Evolutionary conservation across 139 green algal species (phyloP), one percentile per base, ranked within the genome.

Genomic region (Chlorella sp.): DNA sequence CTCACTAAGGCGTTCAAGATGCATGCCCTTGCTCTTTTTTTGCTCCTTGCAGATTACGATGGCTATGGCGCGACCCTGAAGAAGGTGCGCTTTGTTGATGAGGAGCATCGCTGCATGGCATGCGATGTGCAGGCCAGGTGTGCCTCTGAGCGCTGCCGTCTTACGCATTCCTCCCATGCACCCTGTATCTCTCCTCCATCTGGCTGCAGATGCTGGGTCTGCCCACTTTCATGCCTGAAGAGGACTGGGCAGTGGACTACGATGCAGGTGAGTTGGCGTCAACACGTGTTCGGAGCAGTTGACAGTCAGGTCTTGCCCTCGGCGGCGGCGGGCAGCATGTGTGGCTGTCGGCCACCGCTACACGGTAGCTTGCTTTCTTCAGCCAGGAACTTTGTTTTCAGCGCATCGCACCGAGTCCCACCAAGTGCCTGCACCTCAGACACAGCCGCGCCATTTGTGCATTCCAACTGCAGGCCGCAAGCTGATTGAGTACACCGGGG

Each of bases 201-300:
- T 63, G 32, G 39, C 28, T 17, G 34, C 55, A 84, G 74, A 38
- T 84, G 64, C 67, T 80, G 56, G 74, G 84, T 57, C 79, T 88
- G 60, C 89, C 82, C 32, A 83, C 88, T 67, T 89, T 93, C 83
- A 91, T 95, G 85, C 87, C 90, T 23, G 79, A 82, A 57, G 23
- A 30, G 9, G 75, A 95, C 85, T 95, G 92, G 92, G 60, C 89
- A 18, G 90, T 89, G 82, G 91, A 95, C 86, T 74, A 83, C 23
- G 89, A 73, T 0, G 51, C 51, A 2, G 44, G 44, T 55, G 44
- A 55, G 44, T 55, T 7, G 44, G 11, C 7, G 7, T 7, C 44
- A 55, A 7, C n/a, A n/a, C n/a, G n/a, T n/a, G n/a, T n/a, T n/a
- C n/a, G n/a, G n/a, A n/a, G n/a, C n/a, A n/a, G n/a, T n/a, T n/a